Evolutionary conservation across 2,329 filamentous ascomycete genomes (phyloP).

Genomic region (Neofusicoccum parvum): DNA sequence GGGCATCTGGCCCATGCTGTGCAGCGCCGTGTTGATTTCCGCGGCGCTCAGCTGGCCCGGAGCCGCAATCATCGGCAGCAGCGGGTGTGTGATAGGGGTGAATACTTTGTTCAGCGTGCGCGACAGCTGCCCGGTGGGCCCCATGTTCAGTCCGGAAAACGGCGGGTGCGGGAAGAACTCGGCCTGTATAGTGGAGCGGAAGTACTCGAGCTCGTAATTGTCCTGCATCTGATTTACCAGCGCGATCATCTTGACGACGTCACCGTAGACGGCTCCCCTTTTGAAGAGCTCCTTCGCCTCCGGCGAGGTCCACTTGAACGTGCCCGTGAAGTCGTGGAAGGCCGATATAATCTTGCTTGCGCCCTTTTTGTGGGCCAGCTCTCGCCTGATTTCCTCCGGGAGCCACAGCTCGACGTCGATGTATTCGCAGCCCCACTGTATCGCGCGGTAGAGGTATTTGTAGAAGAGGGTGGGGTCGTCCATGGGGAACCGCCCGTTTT

Average conservation of each 20-base stretch:
- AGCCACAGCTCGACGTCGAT: constrained; percentile 89
- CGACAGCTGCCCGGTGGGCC: constrained; percentile 80
- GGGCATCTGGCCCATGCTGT: constrained; percentile 77
- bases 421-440: constrained; percentile 89
- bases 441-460: constrained; percentile 77
- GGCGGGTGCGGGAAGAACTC: constrained; percentile 69
- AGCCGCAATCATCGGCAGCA: constrained; percentile 80
- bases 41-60: constrained; percentile 84
- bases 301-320: constrained; percentile 78
- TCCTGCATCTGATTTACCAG: constrained; percentile 80
- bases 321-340: constrained; percentile 85
- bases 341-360: constrained; percentile 88
- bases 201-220: constrained; percentile 89
- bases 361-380: constrained; percentile 69
- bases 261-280: constrained; percentile 72
- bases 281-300: constrained; percentile 73
- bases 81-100: constrained; percentile 82
- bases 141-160: constrained; percentile 85
- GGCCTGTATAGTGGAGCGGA: constrained; percentile 73
- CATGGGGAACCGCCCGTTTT: constrained; percentile 86
- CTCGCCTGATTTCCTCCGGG: constrained; percentile 71
- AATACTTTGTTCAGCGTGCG: constrained; percentile 83
- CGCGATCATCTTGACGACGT: constrained; percentile 90
- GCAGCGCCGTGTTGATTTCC: constrained; percentile 78
- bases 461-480: constrained; percentile 74